Base-by-base conservation (phyloP, 345 rosid species). In the Reutealis trisperma region DNA sequence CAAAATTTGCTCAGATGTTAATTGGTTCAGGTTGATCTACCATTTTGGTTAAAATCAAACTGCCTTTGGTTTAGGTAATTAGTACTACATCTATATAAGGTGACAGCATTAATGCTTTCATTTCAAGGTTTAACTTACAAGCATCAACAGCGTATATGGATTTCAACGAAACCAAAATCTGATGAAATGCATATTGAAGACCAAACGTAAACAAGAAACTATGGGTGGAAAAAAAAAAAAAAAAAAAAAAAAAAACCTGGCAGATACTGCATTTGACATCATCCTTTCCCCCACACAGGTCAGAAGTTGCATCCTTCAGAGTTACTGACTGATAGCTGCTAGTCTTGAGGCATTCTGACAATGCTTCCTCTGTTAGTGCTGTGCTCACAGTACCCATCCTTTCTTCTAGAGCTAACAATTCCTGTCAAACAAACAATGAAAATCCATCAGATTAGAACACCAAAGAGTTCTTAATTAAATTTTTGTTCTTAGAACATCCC, bases 341-440 rank as follows among this genome's bases (percentile, higher is more conserved):
- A 80, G 83, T 90, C 83, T 83, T 75, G 42, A 96, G 81, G 83
- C 96, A 91, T 67, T 89, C 90, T 47, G 85, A 83, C 72, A 94
- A 77, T 70, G 88, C 91, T 85, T 91, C 99, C 84, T 96, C 99
- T 11, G 95, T 73, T 76, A 96, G 82, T 16, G 97, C 98, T 63
- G 97, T 96, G 85, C 98, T 94, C 84, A 96, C 99, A 45, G 83
- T 77, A 71, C 99, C 99, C 89, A 96, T 94, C 81, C 91, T 91
- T 81, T 96, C 99, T 88, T 91, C 99, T 47, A 96, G 88, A 77
- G 99, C 97, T 79, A 96, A 69, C 76, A 96, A 81, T 76, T 96
- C 98, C 99, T 96, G 86, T 68, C 71, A 71, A 63, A 51, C 54
- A 63, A 25, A 70, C 75, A 80, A 65, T 34, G 80, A 44, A 61